These are phyloP conservation scores for Nematodospora valgi DNA, from an alignment of 805 yeast genomes.

Conservation along the genomic window DNA sequence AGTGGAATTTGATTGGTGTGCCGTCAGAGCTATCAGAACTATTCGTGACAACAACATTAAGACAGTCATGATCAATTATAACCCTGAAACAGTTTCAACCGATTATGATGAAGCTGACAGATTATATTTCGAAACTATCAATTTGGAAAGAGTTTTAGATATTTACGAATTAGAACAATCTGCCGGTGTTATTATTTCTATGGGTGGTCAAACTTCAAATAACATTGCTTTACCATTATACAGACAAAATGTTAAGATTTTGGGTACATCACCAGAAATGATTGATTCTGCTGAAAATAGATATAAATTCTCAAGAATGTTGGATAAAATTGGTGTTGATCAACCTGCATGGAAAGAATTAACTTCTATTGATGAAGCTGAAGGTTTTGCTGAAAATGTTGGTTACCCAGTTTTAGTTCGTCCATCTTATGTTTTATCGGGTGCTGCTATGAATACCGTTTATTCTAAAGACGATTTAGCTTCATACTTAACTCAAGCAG, in stretches of 20 bases:
- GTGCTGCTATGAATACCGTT: slow-evolving; percentile 99
- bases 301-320: slow-evolving; percentile 95
- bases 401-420: slow-evolving; percentile 94
- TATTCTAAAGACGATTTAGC: slow-evolving; percentile 87
- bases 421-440: slow-evolving; percentile 95
- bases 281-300: slow-evolving; percentile 98
- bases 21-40: slow-evolving; percentile 94
- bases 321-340: slow-evolving; percentile 94
- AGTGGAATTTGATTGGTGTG: slow-evolving; percentile 99
- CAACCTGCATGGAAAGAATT: slow-evolving; percentile 99
- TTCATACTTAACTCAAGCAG: slow-evolving; percentile 87
- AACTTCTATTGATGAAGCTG: slow-evolving; percentile 90
- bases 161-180: slow-evolving; percentile 90
- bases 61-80: slow-evolving; percentile 96
- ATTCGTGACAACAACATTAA: slow-evolving; percentile 80
- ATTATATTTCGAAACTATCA: slow-evolving; percentile 91
- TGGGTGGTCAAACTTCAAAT: slow-evolving; percentile 99
- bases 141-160: slow-evolving; percentile 90
- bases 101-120: slow-evolving; percentile 98
- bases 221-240: slow-evolving; percentile 91
- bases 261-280: slow-evolving; percentile 98
- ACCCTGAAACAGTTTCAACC: slow-evolving; percentile 98
- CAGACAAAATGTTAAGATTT: slow-evolving; percentile 90
- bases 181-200: slow-evolving; percentile 87
- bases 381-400: slow-evolving; percentile 84